Evolutionary conservation across 495 filamentous ascomycete species (phyloP), one percentile per base, ranked within the genome.

Genomic region (Neurospora intermedia): DNA sequence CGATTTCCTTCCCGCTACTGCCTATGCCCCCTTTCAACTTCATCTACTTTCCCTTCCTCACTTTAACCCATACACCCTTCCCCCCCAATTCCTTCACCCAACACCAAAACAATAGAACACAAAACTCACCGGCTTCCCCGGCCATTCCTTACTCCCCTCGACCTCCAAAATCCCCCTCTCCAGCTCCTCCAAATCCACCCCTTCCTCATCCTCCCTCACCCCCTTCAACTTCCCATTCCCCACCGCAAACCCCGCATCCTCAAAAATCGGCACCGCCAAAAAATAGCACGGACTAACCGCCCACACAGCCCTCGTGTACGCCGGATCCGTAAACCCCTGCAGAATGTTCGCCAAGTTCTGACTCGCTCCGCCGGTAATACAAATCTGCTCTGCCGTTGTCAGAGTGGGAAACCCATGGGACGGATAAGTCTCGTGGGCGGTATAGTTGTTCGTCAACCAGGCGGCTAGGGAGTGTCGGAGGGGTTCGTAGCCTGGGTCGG

Each of bases 231-330:
- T 85, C 9, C 87, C 86, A 66, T 66, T 66, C 27, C 15, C 15
- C 7, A 38, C 27, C 6, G 80, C 79, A 74, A 94, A 90, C n/a
- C 89, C 91, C 0, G 87, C 84, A 82, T 97, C 94, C 74, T 92
- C 89, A 77, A 98, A 93, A 43, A 96, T 91, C 7, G 89, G 86
- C 77, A 89, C 91, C 0, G 90, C 93, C 11, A 96, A 84, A 77
- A 90, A 91, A 77, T 97, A 98, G 23, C 90, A 90, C 41, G 94
- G 94, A 48, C 90, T 88, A 0, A 93, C 89, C 80, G 92, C 84
- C 91, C 93, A 97, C 31, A 96, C 88, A 76, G 86, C 88, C 54
- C 87, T 84, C 18, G 94, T 97, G 76, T 90, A 92, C 3, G 83
- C 79, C 0, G 93, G 92, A 77, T 96, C 94, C 0, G 93, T 91